These are phyloP conservation scores for Afroboletus lepidellus DNA, from an alignment of 1,284 basidiomycete species.

Conservation along the genomic window DNA sequence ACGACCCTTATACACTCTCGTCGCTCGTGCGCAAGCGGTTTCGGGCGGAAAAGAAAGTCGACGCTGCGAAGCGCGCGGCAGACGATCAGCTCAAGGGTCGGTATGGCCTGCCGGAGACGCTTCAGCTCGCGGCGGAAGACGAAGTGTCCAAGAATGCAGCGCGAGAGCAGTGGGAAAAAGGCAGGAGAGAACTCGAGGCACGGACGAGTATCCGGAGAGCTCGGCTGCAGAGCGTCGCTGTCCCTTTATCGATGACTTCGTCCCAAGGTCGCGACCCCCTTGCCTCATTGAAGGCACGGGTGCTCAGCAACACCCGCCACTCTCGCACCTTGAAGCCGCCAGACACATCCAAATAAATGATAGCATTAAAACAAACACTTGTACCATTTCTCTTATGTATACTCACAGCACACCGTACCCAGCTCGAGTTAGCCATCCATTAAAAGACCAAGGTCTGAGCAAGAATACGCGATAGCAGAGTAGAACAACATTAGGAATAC, in stretches of 20 bases:
- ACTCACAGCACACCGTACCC: conserved; percentile 15
- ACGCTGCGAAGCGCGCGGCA: conserved; percentile 58
- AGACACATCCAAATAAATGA: conserved; percentile 17
- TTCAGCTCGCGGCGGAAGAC: conserved; percentile 62
- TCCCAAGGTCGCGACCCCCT: conserved; percentile 31
- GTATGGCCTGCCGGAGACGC: conserved; percentile 69
- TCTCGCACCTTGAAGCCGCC: conserved; percentile 23
- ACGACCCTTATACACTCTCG: conserved; percentile 85
- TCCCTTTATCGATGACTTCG: conserved; percentile 27
- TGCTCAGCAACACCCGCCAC: conserved; percentile 55
- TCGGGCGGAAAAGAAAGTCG: conserved; percentile 80
- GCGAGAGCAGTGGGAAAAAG: conserved; percentile 58
- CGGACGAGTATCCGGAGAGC: conserved; percentile 48
- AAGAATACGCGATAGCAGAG: conserved; percentile 40
- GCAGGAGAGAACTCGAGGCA: conserved; percentile 41
- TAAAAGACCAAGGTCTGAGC: conserved; percentile 37
- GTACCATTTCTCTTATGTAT: conserved; percentile 12
- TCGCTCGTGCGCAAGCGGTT: conserved; percentile 74
- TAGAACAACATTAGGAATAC: conserved; percentile 41
- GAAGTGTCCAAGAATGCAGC: conserved; percentile 54
- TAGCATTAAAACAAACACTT: background rate
- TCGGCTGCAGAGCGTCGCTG: conserved; percentile 40
- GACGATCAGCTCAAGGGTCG: conserved; percentile 70
- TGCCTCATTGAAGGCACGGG: conserved; percentile 50
- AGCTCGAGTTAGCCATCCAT: conserved; percentile 30